Percentiles rank a stretch among this genome's conserved stretches.
These are phyloP conservation scores for Perkinsus olseni DNA, from an alignment of 169 alveolate genomes.

Conservation along the genomic window DNA sequence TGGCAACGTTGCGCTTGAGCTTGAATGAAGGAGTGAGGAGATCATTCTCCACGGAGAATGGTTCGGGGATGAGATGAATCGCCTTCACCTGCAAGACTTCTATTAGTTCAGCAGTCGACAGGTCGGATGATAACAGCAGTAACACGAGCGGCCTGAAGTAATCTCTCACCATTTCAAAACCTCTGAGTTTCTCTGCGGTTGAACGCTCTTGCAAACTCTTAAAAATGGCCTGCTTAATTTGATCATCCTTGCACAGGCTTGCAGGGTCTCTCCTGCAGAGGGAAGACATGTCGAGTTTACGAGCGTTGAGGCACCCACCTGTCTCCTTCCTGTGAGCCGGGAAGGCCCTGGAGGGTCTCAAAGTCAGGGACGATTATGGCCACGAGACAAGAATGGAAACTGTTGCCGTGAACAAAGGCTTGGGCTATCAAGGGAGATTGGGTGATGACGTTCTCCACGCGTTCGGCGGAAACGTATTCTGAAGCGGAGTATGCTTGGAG, in stretches of 20 bases:
- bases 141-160: background rate
- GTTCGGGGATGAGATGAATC: constrained; percentile 24
- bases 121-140: background rate
- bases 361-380: background rate
- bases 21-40: constrained; percentile 38
- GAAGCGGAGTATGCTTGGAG: constrained; percentile 16
- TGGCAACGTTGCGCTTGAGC: constrained; percentile 21
- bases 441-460: constrained; percentile 65
- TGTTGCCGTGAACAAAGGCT: constrained; percentile 75
- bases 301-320: background rate
- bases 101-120: too few species aligned
- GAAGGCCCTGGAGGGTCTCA: background rate
- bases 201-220: background rate
- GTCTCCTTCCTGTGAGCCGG: background rate
- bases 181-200: background rate
- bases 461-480: constrained; percentile 81
- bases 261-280: background rate
- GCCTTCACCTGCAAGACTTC: constrained; percentile 6
- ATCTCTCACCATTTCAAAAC: background rate
- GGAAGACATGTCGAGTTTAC: background rate
- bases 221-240: background rate
- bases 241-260: background rate
- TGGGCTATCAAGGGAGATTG: constrained; percentile 61
- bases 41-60: constrained; percentile 37
- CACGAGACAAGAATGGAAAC: constrained; percentile 34